Evolutionary conservation across 2,329 filamentous ascomycete genomes (phyloP).

Genomic region (Botryotinia convoluta): DNA sequence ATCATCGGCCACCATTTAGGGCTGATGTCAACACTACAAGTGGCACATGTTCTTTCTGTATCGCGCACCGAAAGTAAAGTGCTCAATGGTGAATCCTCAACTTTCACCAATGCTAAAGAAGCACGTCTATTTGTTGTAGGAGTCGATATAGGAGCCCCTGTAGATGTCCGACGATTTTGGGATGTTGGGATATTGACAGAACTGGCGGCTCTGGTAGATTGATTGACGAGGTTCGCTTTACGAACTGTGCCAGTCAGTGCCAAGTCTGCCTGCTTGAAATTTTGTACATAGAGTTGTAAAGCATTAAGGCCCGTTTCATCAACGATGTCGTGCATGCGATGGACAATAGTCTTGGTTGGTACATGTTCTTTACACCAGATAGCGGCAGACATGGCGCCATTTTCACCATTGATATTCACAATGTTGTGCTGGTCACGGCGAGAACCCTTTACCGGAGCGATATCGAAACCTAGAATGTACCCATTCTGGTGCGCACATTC

Average conservation of each 20-base stretch:
- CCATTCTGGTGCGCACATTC: slow-evolving; percentile 84
- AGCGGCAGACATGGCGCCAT: slow-evolving; percentile 76
- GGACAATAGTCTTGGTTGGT: slow-evolving; percentile 67
- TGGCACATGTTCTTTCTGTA: slow-evolving; percentile 56
- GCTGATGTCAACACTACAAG: slow-evolving; percentile 67
- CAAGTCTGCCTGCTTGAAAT: slow-evolving; percentile 92
- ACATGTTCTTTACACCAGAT: slow-evolving; percentile 91
- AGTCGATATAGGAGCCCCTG: slow-evolving; percentile 40
- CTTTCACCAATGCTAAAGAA: slow-evolving; percentile 33
- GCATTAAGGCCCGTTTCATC: slow-evolving; percentile 72
- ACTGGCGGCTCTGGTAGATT: slow-evolving; percentile 39
- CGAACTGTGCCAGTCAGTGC: slow-evolving; percentile 87
- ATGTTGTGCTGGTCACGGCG: slow-evolving; percentile 77
- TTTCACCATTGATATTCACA: slow-evolving; percentile 77
- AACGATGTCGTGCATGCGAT: slow-evolving; percentile 74
- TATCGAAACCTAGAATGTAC: slow-evolving; percentile 84
- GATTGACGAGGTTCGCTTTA: slow-evolving; percentile 67
- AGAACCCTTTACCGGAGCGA: slow-evolving; percentile 85
- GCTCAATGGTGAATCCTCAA: slow-evolving; percentile 29
- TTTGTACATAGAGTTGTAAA: slow-evolving; percentile 80
- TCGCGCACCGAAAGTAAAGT: slow-evolving; percentile 1
- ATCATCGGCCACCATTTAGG: slow-evolving; percentile 64
- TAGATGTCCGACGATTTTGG: slow-evolving; percentile 55
- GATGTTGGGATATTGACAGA: slow-evolving; percentile 33
- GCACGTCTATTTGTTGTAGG: slow-evolving; percentile 25